Base-by-base conservation (phyloP, 768 basidiomycete genomes). In the Punctularia strigosozonata region DNA sequence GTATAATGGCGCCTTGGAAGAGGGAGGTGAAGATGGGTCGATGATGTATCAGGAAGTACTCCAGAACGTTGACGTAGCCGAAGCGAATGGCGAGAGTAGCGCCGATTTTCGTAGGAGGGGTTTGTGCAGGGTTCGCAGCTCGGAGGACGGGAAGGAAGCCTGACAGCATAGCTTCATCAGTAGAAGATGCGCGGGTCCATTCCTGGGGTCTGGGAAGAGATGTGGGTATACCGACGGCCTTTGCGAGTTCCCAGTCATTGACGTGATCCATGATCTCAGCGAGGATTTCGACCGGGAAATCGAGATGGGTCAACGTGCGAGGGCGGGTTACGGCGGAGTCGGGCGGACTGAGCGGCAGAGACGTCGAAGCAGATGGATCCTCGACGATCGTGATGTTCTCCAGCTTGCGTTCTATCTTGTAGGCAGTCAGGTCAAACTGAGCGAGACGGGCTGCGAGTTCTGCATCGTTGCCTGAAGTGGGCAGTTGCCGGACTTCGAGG, bases 221-320 rank as follows among this genome's bases (percentile, higher is more conserved):
- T 4, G 84, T 84, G 8, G 78, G 81, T 1, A 89, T 62, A 15
- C 78, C 75, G 25, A 90, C 73, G 12, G 88, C 79, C 43, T 75
- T 79, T 10, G 79, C 66, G 6, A 92, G 75, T 48, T 89, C 82
- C 85, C 87, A 92, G 54, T 87, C 80, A 12, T 80, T 83, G 6
- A 86, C 56, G 46, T 80, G 73, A 42, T 88, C 81, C 57, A 88
- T 57, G 43, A 88, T 85, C 36, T 80, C 72, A 7, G 80, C 77
- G 20, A 88, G 56, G 28, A 89, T 69, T 54, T 89, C 86, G 39
- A 79, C 64, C 0, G 85, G 85, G 24, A 89, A 68, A 54, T 81
- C 77, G 23, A 73, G 73, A 7, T 56, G 23, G 5, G 26, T 20
- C 1, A 40, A 30, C 17, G 31, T 21, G 10, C 37, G 44, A 22